These are phyloP conservation scores for Botrytis fragariae DNA, from an alignment of 2,329 filamentous ascomycete species.

Conservation along the genomic window DNA sequence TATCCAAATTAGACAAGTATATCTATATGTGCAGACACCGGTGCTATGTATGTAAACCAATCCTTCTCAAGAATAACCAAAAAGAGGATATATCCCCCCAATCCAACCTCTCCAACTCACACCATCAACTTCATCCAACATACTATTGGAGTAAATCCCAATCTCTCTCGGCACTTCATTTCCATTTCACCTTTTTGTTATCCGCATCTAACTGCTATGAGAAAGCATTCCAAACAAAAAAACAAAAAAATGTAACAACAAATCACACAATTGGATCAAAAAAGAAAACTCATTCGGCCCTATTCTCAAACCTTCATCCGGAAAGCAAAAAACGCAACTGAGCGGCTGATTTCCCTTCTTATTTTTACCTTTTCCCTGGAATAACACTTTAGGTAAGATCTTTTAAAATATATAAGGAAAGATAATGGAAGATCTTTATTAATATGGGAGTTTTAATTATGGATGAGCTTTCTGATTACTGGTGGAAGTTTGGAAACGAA, in stretches of 20 bases:
- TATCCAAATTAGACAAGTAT: neutral
- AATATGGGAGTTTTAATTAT: neutral
- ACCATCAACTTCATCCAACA: neutral
- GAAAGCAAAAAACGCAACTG: constrained; percentile 7
- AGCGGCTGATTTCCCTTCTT: neutral
- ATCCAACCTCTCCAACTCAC: neutral
- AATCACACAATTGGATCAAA: neutral
- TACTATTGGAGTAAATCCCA: neutral
- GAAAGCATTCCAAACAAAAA: neutral
- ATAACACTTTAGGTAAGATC: neutral
- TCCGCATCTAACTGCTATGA: neutral
- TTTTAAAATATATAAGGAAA: neutral
- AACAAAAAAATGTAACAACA: neutral
- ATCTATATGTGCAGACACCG: neutral
- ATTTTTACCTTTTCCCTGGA: neutral
- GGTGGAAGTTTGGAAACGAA: neutral
- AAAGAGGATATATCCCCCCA: neutral
- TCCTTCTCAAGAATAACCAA: neutral
- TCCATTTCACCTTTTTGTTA: neutral
- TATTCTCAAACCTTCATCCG: constrained; percentile 16
- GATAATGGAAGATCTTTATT: neutral
- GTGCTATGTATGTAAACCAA: neutral
- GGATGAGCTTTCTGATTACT: neutral
- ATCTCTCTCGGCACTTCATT: neutral
- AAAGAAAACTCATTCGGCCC: constrained; percentile 14